These are phyloP conservation scores for Scytalidium sp. DNA, from an alignment of 2,329 filamentous ascomycete species.

Conservation along the genomic window DNA sequence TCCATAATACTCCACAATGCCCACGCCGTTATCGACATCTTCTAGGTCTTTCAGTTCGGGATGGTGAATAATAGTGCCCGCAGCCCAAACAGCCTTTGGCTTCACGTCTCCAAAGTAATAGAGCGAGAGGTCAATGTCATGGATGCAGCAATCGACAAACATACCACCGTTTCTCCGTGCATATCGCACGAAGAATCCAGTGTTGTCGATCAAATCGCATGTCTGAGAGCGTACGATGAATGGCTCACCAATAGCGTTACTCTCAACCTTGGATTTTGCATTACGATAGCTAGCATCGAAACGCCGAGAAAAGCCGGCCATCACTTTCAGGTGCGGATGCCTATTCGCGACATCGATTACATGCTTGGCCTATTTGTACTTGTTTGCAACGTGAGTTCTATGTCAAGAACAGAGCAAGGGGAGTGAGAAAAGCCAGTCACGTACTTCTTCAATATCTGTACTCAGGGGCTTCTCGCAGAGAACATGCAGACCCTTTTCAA, in stretches of 20 bases:
- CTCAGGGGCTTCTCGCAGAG: slow-evolving; percentile 37
- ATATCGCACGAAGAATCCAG: slow-evolving; percentile 40
- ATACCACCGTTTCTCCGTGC: slow-evolving; percentile 37
- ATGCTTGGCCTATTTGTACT: slow-evolving; percentile 15
- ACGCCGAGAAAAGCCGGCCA: slow-evolving; percentile 41
- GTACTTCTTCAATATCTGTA: slow-evolving; percentile 27
- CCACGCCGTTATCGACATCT: slow-evolving; percentile 42
- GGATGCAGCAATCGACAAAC: slow-evolving; percentile 40
- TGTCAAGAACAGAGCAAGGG: background rate
- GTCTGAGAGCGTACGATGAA: slow-evolving; percentile 39
- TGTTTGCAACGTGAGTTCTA: slow-evolving; percentile 5
- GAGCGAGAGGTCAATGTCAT: slow-evolving; percentile 41
- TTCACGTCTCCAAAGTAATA: slow-evolving; percentile 35
- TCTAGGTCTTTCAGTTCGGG: slow-evolving; percentile 33
- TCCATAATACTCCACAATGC: slow-evolving; percentile 39
- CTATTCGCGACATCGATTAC: slow-evolving; percentile 33
- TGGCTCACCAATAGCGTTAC: slow-evolving; percentile 33
- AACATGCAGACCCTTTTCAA: slow-evolving; percentile 32
- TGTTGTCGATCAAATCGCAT: slow-evolving; percentile 34
- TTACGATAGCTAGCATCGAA: slow-evolving; percentile 42
- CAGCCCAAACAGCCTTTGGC: slow-evolving; percentile 33
- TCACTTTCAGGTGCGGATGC: slow-evolving; percentile 36
- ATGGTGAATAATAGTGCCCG: slow-evolving; percentile 32
- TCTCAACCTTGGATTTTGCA: slow-evolving; percentile 31
- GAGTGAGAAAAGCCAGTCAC: slow-evolving; percentile 5